Evolutionary conservation across 1,284 basidiomycete genomes (phyloP).

Genomic region (Ganoderma lingzhi): DNA sequence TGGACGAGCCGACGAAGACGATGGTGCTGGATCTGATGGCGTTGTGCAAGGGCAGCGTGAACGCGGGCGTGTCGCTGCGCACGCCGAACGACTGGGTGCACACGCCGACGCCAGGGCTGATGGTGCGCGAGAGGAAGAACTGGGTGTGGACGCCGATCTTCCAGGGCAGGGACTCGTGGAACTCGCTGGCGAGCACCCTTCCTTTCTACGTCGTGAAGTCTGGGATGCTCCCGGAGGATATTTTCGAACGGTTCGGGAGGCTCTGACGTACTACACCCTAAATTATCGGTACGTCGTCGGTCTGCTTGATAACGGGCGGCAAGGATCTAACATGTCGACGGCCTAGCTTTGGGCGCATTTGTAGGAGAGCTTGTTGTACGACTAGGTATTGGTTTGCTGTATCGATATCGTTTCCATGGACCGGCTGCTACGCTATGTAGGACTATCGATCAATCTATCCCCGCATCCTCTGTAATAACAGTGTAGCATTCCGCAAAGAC

Average conservation of each 20-base stretch:
- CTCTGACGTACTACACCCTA: neutral
- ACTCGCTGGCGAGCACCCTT: neutral
- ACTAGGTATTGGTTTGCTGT: slow-evolving; percentile 1
- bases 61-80: slow-evolving; percentile 1
- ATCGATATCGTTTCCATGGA: slow-evolving; percentile 2
- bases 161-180: neutral
- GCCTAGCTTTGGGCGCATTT: neutral
- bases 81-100: slow-evolving; percentile 1
- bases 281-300: neutral
- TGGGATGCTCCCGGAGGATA: neutral
- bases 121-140: slow-evolving; percentile 8
- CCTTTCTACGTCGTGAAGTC: slow-evolving; percentile 4
- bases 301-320: neutral
- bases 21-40: slow-evolving; percentile 3
- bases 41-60: slow-evolving; percentile 7
- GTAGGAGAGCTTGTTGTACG: slow-evolving; percentile 4
- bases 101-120: slow-evolving; percentile 6
- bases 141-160: slow-evolving; percentile 13
- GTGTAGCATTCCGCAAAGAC: too few species aligned
- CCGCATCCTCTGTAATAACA: neutral
- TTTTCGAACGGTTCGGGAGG: slow-evolving; percentile 7
- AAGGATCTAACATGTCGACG: neutral
- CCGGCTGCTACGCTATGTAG: slow-evolving; percentile 1
- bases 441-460: slow-evolving; percentile 2
- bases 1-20: slow-evolving; percentile 8